Evolutionary conservation across 2,329 filamentous ascomycete species (phyloP).

Genomic region (Aplosporella prunicola): DNA sequence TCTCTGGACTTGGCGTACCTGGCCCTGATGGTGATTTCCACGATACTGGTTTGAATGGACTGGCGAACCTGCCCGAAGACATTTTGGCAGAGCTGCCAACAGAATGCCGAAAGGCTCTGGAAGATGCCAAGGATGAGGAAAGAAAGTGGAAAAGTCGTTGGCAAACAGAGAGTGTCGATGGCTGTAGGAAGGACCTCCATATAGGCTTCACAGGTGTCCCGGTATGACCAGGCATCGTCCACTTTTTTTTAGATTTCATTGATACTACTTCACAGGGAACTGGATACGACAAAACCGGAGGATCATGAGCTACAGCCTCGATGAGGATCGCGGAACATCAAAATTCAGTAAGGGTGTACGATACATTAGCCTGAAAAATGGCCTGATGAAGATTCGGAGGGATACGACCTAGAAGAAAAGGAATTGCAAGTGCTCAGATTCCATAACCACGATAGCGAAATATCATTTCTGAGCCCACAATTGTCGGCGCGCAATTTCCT

Average conservation of each 20-base stretch:
- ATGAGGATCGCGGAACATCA: no score
- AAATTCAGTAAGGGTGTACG: no score
- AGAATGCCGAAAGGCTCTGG: constrained; percentile 64
- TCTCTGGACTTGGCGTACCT: constrained; percentile 49
- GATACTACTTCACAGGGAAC: no score
- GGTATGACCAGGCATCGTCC: constrained; percentile 25
- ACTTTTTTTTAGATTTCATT: neutral
- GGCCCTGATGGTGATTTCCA: constrained; percentile 45
- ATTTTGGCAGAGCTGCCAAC: constrained; percentile 56
- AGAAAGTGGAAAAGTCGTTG: constrained; percentile 64
- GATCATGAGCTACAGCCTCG: no score
- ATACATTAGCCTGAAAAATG: no score
- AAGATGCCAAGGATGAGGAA: constrained; percentile 57
- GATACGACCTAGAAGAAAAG: no score
- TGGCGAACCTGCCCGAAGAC: constrained; percentile 56
- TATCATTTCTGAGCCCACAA: no score
- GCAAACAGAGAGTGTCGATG: constrained; percentile 56
- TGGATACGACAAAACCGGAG: no score
- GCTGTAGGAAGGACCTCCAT: constrained; percentile 35
- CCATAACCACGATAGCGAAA: no score
- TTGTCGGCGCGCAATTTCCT: no score
- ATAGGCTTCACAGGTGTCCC: constrained; percentile 42
- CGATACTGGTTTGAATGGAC: constrained; percentile 45
- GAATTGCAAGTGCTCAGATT: no score
- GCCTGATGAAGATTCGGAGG: no score